Evolutionary conservation across 2,329 filamentous ascomycete species (phyloP), one percentile per base, ranked within the genome.

Genomic region (Penicillium brasilianum): DNA sequence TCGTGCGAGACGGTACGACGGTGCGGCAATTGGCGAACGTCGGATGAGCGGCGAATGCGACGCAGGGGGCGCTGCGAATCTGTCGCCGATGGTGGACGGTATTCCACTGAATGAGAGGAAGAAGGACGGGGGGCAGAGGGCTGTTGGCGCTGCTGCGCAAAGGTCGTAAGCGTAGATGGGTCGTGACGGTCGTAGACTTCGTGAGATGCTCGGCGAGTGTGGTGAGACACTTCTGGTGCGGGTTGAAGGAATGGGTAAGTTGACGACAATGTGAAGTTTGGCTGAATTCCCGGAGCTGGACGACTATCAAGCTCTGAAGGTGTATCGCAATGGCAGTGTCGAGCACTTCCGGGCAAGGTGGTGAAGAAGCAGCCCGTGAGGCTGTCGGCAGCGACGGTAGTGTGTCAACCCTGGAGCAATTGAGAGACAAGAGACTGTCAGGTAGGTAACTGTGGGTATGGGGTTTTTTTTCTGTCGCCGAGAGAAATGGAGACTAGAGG

Each of bases 181-280:
- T 84, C 81, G 83, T 85, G 72, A 81, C 79, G 66, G 67, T 84
- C 82, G 83, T 85, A 73, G 75, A 77, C 74, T 76, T 85, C 82
- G 82, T 85, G 75, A 84, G 78, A 75, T 57, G 72, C 71, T 74
- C 70, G 68, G 65, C 66, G 71, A 67, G 67, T 69, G 71, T 70
- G 71, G 71, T 70, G 74, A 78, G 81, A 81, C 82, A 84, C 79
- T 69, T 72, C 72, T 72, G 70, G 65, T 55, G 71, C 62, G 62
- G 65, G 64, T 57, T 64, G 60, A 60, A 30, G 69, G 66, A 62
- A 55, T 44, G 69, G 65, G 39, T 61, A 57, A 68, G 71, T 66
- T 58, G 70, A 71, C 61, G 74, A 76, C 77, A 80, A 74, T 70
- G 69, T 67, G 72, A 74, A 49, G 58, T 66, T 64, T 59, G 56